Conservation (phyloP, 768 basidiomycete species). For the Lanmaoa pseudosensibilis region DNA sequence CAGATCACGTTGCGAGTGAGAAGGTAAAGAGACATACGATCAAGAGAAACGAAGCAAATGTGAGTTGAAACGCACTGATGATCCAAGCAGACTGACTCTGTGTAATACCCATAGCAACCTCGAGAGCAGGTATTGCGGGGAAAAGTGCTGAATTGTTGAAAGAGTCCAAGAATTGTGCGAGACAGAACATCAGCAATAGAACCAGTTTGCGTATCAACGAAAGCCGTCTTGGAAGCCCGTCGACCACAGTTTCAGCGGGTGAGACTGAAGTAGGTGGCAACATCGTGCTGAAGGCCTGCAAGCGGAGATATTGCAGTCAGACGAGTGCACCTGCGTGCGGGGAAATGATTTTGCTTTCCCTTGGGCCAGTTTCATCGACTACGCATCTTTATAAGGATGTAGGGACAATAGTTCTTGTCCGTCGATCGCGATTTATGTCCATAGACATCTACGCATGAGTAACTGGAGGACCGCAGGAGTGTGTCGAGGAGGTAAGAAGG, state of each 20-base stretch:
- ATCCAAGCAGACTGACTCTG: slow-evolving; percentile 34
- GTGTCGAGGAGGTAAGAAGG: neutral
- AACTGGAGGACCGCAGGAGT: neutral
- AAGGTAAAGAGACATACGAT: slow-evolving; percentile 14
- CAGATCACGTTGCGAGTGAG: slow-evolving; percentile 2
- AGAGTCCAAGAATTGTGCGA: slow-evolving; percentile 44
- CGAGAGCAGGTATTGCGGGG: slow-evolving; percentile 40
- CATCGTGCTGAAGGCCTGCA: slow-evolving; percentile 12
- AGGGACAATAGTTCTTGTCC: neutral
- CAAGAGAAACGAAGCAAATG: slow-evolving; percentile 43
- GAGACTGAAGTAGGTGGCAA: neutral
- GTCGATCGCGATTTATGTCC: neutral
- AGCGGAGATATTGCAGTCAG: neutral
- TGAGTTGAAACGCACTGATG: slow-evolving; percentile 44
- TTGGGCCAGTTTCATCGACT: neutral
- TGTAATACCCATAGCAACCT: slow-evolving; percentile 10
- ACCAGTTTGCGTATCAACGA: slow-evolving; percentile 28
- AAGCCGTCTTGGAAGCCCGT: slow-evolving; percentile 11
- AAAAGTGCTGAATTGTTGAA: slow-evolving; percentile 46
- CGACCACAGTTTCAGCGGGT: neutral
- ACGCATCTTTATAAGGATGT: neutral
- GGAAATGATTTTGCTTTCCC: neutral
- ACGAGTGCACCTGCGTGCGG: neutral
- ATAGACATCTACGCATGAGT: neutral
- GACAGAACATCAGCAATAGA: slow-evolving; percentile 40